Base-by-base conservation (phyloP, 2,329 filamentous ascomycete species). In the Chaetomium sp. region DNA sequence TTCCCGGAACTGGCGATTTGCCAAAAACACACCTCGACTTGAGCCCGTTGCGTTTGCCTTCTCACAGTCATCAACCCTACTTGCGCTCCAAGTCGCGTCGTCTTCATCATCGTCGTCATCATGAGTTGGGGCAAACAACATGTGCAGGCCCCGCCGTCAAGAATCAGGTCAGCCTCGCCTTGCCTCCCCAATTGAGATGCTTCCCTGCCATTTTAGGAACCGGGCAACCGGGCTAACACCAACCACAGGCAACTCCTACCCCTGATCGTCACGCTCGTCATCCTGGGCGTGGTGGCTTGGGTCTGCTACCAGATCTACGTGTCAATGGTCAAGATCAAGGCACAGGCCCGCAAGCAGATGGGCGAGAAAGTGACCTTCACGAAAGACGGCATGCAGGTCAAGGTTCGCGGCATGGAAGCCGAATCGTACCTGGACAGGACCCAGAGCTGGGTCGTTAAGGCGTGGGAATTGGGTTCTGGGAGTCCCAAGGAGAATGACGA, bases 341-440 rank as follows among this genome's bases (percentile, higher is more conserved):
- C 85, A 65, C 82, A 85, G 65, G 89, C 90, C 55, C 85, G 83
- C 57, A 82, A 89, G 76, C 86, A 86, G 73, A 90, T 93, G 85
- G 87, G 88, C 75, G 86, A 86, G 78, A 90, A 93, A 74, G 85
- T 93, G 63, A 81, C 87, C 49, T 90, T 92, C 76, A 89, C 87
- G 47, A 91, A 90, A 75, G 90, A 92, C 63, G 90, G 90, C 62
- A 78, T 91, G 66, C 85, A 85, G 66, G 89, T 93, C 53, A 87
- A 87, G 57, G 84, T 93, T 67, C 90, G 88, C 77, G 82, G 91
- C 66, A 77, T 90, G 57, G 82, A 83, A 69, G 83, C 85, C 61
- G 90, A 93, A 78, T 85, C 84, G 56, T 91, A 92, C 74, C 85
- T 91, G 72, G 90, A 93, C 71, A 82, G 81, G 72, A 92, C 90